Evolutionary conservation across 2,329 filamentous ascomycete genomes (phyloP).

Genomic region (Hawksworthiomyces lignivorus): DNA sequence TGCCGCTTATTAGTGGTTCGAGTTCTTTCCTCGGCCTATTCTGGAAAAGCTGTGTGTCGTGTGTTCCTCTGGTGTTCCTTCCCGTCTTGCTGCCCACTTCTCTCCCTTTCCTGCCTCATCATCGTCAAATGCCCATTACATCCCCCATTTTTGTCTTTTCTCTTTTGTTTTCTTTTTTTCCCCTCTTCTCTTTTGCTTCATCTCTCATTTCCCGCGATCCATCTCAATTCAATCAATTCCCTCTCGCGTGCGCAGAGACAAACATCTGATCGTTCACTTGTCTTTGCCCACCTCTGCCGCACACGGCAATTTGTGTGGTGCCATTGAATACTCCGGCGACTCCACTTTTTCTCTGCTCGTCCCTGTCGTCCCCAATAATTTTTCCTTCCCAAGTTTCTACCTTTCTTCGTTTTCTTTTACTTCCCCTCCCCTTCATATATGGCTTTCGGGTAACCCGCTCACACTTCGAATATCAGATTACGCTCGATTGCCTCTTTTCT

Average conservation of each 20-base stretch:
- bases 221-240: too few relatives aligned
- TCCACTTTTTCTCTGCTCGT: slow-evolving; percentile 9
- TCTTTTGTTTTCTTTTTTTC: not conserved
- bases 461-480: not conserved
- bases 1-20: too few relatives aligned
- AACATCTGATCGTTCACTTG: not conserved
- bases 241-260: too few relatives aligned
- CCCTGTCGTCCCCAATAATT: not conserved
- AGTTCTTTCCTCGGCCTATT: too few relatives aligned
- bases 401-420: not conserved
- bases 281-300: not conserved
- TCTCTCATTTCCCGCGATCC: not conserved
- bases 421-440: slow-evolving; percentile 1
- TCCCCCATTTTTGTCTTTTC: too few relatives aligned
- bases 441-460: slow-evolving; percentile 2
- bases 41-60: too few relatives aligned
- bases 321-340: not conserved
- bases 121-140: too few relatives aligned
- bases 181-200: not conserved
- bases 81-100: too few relatives aligned
- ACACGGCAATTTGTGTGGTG: slow-evolving; percentile 6
- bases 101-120: too few relatives aligned
- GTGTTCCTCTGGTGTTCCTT: too few relatives aligned
- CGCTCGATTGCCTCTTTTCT: slow-evolving; percentile 2
- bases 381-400: slow-evolving; percentile 6